Base-by-base conservation (phyloP, 305 asterid genomes). In the Fraxinus platypoda region DNA sequence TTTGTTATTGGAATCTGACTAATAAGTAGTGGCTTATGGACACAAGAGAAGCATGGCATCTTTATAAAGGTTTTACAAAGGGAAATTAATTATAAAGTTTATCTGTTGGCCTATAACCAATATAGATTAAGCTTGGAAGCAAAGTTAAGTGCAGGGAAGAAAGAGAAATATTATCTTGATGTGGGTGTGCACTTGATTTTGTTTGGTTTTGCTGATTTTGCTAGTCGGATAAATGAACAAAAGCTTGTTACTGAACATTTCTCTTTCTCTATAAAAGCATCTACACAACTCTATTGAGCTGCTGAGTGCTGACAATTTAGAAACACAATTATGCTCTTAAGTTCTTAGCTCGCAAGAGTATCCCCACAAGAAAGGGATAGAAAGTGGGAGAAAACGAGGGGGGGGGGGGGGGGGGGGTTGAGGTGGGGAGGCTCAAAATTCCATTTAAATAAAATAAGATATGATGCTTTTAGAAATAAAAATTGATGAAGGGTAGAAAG, bases 401-500 rank as follows among this genome's bases (percentile, higher is more conserved):
- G 0, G 15, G 30, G 68, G 30, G 7, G 66, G 9, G 17, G 17
- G 8, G 37, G 70, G 9, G 3, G 12, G n/a, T n/a, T n/a, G n/a
- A n/a, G n/a, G n/a, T n/a, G n/a, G n/a, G n/a, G n/a, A 31, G 68
- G 57, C 35, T 30, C 13, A 25, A 75, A 77, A 54, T 31, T 64
- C 26, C 74, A 25, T 41, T 77, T 41, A n/a, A 12, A 17, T 59
- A 4, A 34, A 28, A 23, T 49, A n/a, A 37, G 17, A 26, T 28
- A 41, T 78, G 73, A 25, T 75, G 78, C 54, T 78, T 57, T 28
- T 38, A 72, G 59, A 54, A 74, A 78, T 70, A 81, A 30, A 79
- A 75, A 66, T 33, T 64, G 37, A 9, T 8, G 54, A 23, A 59
- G 71, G 46, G 26, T 74, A 25, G 76, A 57, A 43, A 73, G 76